Evolutionary conservation across 2,329 filamentous ascomycete species (phyloP).

Genomic region (Fusarium sp.): DNA sequence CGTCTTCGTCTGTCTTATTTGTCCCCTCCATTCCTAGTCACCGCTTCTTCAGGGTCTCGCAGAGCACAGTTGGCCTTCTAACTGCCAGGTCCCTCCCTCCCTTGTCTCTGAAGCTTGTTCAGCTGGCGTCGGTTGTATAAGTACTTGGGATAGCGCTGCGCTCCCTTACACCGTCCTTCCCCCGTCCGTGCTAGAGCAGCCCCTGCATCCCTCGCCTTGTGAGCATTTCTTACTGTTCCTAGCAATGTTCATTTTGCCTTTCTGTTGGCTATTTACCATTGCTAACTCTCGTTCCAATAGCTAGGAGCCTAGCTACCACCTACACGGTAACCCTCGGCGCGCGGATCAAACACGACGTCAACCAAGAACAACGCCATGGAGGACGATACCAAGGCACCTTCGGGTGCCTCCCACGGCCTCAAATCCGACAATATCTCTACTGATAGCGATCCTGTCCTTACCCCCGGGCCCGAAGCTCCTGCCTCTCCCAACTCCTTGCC

Average conservation of each 20-base stretch:
- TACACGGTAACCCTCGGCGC: conserved; percentile 3
- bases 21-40: conserved; percentile 11
- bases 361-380: conserved; percentile 41
- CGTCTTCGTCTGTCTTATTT: neutral
- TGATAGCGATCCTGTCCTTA: conserved; percentile 55
- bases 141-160: conserved; percentile 4
- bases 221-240: conserved; percentile 4
- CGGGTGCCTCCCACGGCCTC: conserved; percentile 26
- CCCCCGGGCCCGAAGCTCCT: conserved; percentile 53
- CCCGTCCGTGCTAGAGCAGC: neutral
- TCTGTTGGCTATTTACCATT: neutral
- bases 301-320: neutral
- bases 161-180: conserved; percentile 17
- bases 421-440: conserved; percentile 44
- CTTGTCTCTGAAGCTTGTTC: conserved; percentile 12
- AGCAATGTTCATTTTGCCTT: neutral
- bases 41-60: conserved; percentile 6
- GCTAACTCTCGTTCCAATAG: neutral
- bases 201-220: neutral
- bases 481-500: conserved; percentile 59
- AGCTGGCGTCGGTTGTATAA: conserved; percentile 27
- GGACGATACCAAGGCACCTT: conserved; percentile 35
- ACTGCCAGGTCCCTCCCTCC: neutral
- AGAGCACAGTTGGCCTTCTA: conserved; percentile 22
- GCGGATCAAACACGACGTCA: conserved; percentile 6